Evolutionary conservation across 495 filamentous ascomycete species (phyloP).

Genomic region (Lasiosphaeria hispida): DNA sequence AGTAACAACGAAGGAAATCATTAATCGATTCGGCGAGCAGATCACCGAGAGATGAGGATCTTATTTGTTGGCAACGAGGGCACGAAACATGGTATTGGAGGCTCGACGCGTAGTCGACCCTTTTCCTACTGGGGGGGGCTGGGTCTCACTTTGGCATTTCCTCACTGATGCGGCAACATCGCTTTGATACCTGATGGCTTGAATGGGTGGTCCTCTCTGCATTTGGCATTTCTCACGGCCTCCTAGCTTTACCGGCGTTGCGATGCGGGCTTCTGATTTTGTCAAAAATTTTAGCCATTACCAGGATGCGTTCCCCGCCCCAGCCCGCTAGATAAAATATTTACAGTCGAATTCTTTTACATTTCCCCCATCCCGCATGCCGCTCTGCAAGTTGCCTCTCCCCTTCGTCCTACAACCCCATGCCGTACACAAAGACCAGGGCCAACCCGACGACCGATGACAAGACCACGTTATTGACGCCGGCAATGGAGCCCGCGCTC

Average conservation of each 20-base stretch:
- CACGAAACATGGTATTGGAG: not conserved
- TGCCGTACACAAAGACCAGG: conserved; percentile 46
- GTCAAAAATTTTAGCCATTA: not conserved
- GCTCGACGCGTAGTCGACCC: too few species aligned
- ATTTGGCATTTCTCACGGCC: too few species aligned
- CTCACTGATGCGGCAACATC: too few species aligned
- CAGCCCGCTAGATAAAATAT: not conserved
- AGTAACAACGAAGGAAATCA: conserved; percentile 41
- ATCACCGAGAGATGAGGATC: conserved; percentile 17
- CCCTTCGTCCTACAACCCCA: conserved; percentile 17
- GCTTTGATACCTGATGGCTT: too few species aligned
- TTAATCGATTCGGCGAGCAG: conserved; percentile 35
- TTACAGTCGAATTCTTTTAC: not conserved
- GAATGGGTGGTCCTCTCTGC: too few species aligned
- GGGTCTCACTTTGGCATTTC: too few species aligned
- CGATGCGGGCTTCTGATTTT: not conserved
- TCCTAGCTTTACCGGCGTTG: too few species aligned
- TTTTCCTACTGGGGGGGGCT: too few species aligned
- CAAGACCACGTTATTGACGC: conserved; percentile 36
- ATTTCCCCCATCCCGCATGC: not conserved
- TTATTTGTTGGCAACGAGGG: not conserved
- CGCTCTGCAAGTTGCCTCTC: not conserved
- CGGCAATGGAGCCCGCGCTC: conserved; percentile 13
- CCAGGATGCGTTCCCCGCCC: too few species aligned
- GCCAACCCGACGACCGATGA: conserved; percentile 54